Evolutionary conservation across 2,329 filamentous ascomycete genomes (phyloP).

Genomic region (Coniochaeta sp.): DNA sequence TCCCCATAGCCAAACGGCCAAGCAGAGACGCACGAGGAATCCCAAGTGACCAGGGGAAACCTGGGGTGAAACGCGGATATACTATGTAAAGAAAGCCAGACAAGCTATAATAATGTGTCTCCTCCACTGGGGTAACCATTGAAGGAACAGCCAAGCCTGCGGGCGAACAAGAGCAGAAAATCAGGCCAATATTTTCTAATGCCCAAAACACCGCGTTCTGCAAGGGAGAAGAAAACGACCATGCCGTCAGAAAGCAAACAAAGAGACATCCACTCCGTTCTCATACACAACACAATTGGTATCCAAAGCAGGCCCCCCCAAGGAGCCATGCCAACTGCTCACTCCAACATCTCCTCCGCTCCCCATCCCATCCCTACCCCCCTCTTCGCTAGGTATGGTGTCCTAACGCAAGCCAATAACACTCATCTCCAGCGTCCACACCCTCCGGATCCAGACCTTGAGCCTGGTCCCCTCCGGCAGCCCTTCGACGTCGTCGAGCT

Average conservation of each 20-base stretch:
- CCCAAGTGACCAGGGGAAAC: not conserved
- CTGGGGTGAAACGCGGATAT: not conserved
- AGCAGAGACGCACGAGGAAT: not conserved
- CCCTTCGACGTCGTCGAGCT: constrained; percentile 81
- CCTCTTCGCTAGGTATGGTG: no score
- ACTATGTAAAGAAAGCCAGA: not conserved
- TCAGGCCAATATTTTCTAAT: not conserved
- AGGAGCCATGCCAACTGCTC: not conserved
- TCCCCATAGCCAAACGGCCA: no score
- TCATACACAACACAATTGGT: no score
- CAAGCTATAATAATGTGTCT: not conserved
- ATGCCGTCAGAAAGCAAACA: not conserved
- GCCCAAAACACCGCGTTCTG: not conserved
- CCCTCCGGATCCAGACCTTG: constrained; percentile 96
- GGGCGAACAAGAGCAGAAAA: not conserved
- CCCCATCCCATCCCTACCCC: not conserved
- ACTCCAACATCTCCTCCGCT: not conserved
- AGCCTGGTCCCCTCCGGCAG: constrained; percentile 56
- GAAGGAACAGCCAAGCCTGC: not conserved
- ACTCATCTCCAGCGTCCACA: constrained; percentile 99
- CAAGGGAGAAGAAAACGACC: not conserved
- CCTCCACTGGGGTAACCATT: not conserved
- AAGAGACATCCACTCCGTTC: no score
- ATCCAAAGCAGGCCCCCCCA: no score
- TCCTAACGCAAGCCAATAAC: constrained; percentile 71